Evolutionary conservation across 2,329 filamentous ascomycete genomes (phyloP), one percentile per base, ranked within the genome.

Genomic region (Penicillium sp.): DNA sequence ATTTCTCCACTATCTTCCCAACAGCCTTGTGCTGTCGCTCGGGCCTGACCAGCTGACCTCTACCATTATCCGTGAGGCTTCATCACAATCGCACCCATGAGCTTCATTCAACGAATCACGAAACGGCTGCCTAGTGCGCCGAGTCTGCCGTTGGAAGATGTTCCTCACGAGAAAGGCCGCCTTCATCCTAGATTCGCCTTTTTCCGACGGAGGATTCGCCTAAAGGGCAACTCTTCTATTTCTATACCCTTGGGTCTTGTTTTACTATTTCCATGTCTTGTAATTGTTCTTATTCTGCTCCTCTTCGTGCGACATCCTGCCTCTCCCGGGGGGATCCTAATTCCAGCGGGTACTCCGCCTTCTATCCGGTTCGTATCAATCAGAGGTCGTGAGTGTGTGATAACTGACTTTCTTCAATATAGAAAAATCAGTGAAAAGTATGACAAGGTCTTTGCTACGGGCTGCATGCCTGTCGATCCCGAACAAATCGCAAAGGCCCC

Each of bases 401-500:
- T 58, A 42, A 19, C 65, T 68, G 61, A 66, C 57, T 18, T 40
- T 36, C 19, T 14, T 27, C 44, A 32, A 10, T 49, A 67, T 69
- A 96, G 92, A 65, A 93, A 91, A 84, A 99, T 99, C 67, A 96
- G 89, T 76, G 94, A 97, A 76, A 90, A 95, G 68, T 85, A 97
- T 75, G 94, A 99, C 77, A 96, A 96, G 76, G 91, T 97, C 47
- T 99, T 99, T 68, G 89, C 91, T 47, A 89, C 86, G 35, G 94
- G 94, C 61, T 99, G 94, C 72, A 82, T 90, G 67, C 72, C 79
- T 46, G 87, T 89, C 45, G 88, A 95, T 67, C 89, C 86, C 32
- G 85, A 84, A 62, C 81, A 86, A 39, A 60, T 54, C n/a, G 52
- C 47, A 26, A 65, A 64, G 44, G 60, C 45, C 58, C 90, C 91